Conservation (phyloP, 1,139 yeast species). For the Starmera stellimalicola region DNA sequence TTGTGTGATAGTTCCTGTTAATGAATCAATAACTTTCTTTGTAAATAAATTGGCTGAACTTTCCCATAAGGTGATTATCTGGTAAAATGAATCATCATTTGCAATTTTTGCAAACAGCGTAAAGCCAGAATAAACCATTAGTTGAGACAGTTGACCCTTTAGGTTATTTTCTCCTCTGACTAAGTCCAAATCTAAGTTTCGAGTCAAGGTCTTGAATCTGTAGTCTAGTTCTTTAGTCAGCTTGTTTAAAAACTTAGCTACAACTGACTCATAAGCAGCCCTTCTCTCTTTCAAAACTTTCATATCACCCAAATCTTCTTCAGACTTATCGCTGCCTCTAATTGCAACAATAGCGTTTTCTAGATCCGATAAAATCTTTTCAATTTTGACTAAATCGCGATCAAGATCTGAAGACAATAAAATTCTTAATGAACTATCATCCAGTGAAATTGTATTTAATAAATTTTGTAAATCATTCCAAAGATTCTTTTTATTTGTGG, state of each 20-base stretch:
- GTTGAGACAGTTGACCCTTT: constrained; percentile 25
- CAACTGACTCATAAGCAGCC: constrained; percentile 48
- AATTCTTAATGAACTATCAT: constrained; percentile 41
- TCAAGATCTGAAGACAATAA: constrained; percentile 43
- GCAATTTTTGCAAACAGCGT: constrained; percentile 58
- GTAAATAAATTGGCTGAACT: constrained; percentile 9
- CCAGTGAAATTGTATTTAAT: constrained; percentile 59
- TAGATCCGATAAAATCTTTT: constrained; percentile 47
- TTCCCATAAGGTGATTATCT: constrained; percentile 26
- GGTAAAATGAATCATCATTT: constrained; percentile 31
- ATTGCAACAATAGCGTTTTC: constrained; percentile 58
- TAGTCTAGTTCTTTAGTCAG: constrained; percentile 36
- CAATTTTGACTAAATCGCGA: constrained; percentile 41
- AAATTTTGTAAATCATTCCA: constrained; percentile 63
- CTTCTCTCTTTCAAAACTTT: constrained; percentile 65
- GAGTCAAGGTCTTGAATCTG: constrained; percentile 31
- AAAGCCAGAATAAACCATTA: constrained; percentile 51
- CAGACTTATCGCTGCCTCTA: constrained; percentile 33
- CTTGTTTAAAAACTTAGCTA: constrained; percentile 40
- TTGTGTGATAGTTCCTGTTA: constrained; percentile 9
- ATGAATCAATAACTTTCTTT: constrained; percentile 8
- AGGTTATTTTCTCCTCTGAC: constrained; percentile 23
- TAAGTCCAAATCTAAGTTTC: constrained; percentile 22
- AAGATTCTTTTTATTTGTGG: constrained; percentile 68
- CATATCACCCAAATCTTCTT: constrained; percentile 54